Evolutionary conservation across 2,329 filamentous ascomycete genomes (phyloP), one percentile per base, ranked within the genome.

Genomic region (Alternaria arborescens): DNA sequence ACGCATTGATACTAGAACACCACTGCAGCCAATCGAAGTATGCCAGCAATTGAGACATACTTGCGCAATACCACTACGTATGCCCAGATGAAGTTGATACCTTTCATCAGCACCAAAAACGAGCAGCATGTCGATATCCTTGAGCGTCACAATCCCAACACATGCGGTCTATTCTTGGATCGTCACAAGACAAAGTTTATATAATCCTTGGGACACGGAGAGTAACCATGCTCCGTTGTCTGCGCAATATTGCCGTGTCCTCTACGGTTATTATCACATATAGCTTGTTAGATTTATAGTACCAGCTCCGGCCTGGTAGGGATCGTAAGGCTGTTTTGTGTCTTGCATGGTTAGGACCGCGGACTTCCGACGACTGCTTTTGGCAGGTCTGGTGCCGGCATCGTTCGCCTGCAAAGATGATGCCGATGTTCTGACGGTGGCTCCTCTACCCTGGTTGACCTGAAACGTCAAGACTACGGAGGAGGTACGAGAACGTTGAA

Each of bases 191-290:
- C 53, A 52, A 28, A 60, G 57, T 50, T 52, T 58, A 32, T 24
- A 44, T 38, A 48, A 53, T 44, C 52, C 61, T 52, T 41, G 51
- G 22, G 43, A 24, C 18, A 24, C 18, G 32, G 22, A 50, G 22
- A 32, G 42, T 38, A 64, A 58, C 51, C 55, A 34, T 55, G 61
- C 24, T 38, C 34, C 48, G 38, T 36, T 34, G 20, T 55, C 53
- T 53, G 58, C 46, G 60, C 58, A 69, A 65, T 70, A 67, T 71
- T 47, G 41, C 52, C 30, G 46, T 36, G 22, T 36, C 50, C 63
- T 64, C 54, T 55, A 47, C 52, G 41, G 59, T 66, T 64, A 69
- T 71, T 69, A 60, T 67, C 69, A 68, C 62, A 69, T 72, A 71
- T 71, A 71, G 65, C 55, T 56, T 54, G 36, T 42, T 52, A 58